These are phyloP conservation scores for Fusarium udum DNA, from an alignment of 2,329 filamentous ascomycete species.

Conservation along the genomic window DNA sequence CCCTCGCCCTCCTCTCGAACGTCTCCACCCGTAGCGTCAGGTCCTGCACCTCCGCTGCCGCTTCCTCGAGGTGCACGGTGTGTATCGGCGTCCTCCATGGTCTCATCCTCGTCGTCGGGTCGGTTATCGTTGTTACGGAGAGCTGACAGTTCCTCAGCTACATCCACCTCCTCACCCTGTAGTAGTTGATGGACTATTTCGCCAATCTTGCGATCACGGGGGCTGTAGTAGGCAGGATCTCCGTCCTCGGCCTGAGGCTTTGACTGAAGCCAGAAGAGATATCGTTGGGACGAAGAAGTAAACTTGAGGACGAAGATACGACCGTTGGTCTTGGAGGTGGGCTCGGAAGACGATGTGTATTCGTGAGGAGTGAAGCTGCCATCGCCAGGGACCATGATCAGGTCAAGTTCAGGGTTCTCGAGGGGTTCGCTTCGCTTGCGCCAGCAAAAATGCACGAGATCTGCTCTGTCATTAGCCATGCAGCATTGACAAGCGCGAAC, in stretches of 20 bases:
- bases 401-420: conserved; percentile 81
- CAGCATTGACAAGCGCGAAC: neutral
- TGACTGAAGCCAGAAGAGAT: conserved; percentile 97
- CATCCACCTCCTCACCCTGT: conserved; percentile 88
- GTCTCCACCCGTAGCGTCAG: conserved; percentile 90
- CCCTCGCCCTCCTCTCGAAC: conserved; percentile 88
- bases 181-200: conserved; percentile 86
- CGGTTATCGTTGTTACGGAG: conserved; percentile 63
- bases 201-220: conserved; percentile 85
- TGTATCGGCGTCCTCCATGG: conserved; percentile 71
- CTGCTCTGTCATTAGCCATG: conserved; percentile 53
- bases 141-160: conserved; percentile 75
- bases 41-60: conserved; percentile 81
- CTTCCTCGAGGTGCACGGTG: conserved; percentile 66
- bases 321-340: conserved; percentile 77
- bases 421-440: conserved; percentile 77
- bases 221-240: conserved; percentile 82
- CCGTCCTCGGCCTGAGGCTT: conserved; percentile 77
- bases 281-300: conserved; percentile 85
- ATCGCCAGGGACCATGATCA: conserved; percentile 93
- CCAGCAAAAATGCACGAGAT: conserved; percentile 98
- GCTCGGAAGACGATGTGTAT: conserved; percentile 63
- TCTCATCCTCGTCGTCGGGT: conserved; percentile 63
- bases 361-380: conserved; percentile 87
- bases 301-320: conserved; percentile 96